Conservation (phyloP, 1,139 yeast species). For the Yamadazyma aaseri region DNA sequence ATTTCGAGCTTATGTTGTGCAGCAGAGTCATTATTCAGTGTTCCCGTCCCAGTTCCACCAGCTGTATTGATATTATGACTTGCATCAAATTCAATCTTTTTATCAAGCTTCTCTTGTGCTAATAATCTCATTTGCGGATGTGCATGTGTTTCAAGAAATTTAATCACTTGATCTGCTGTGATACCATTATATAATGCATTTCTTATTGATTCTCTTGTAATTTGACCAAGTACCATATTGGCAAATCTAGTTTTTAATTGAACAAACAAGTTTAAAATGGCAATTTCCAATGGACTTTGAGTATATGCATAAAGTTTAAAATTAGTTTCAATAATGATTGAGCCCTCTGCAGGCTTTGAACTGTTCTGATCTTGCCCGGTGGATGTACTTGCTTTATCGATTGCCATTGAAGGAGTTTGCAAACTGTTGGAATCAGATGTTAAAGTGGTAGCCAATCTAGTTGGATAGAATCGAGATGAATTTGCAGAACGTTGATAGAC, state of each 20-base stretch:
- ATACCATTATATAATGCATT: conserved; percentile 85
- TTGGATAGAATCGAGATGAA: conserved; percentile 77
- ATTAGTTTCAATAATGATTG: conserved; percentile 88
- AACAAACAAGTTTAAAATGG: conserved; percentile 84
- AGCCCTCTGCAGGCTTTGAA: conserved; percentile 45
- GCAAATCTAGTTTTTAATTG: conserved; percentile 81
- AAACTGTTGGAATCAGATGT: conserved; percentile 79
- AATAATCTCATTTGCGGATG: conserved; percentile 84
- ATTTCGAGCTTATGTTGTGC: conserved; percentile 56
- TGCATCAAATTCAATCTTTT: conserved; percentile 62
- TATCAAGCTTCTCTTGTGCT: conserved; percentile 67
- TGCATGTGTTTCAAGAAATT: conserved; percentile 87
- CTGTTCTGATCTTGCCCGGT: conserved; percentile 15
- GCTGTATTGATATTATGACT: conserved; percentile 57
- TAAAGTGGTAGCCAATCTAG: conserved; percentile 84
- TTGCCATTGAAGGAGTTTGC: conserved; percentile 67
- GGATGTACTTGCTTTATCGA: conserved; percentile 22
- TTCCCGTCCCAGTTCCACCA: conserved; percentile 36
- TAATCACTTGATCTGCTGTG: conserved; percentile 90
- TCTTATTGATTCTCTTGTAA: conserved; percentile 89
- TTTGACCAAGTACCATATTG: conserved; percentile 90
- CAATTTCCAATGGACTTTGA: conserved; percentile 91
- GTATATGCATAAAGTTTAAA: conserved; percentile 93
- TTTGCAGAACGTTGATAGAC: conserved; percentile 72
- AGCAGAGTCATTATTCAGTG: conserved; percentile 24